phyloP scores from a whole-genome alignment of 257 asterid genomes.

The Solanum corneliomulleri region DNA sequence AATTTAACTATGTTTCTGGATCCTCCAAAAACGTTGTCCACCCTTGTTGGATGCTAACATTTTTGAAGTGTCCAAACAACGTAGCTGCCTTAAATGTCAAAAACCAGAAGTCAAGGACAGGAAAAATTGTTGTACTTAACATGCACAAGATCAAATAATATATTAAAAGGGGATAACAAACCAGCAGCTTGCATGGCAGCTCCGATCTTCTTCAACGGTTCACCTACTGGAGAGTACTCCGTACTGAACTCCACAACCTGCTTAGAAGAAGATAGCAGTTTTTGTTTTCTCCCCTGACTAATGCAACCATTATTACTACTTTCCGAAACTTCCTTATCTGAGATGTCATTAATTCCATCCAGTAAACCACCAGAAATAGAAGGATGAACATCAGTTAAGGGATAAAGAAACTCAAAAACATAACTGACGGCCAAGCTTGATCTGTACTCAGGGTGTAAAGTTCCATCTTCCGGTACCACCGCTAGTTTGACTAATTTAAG shows the following conservation, averaged over 20 bases:
- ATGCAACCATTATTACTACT: background rate
- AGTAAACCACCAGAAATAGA: background rate
- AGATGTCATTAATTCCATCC: conserved; percentile 1
- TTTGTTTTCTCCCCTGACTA: background rate
- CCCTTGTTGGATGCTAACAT: background rate
- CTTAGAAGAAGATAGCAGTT: conserved; percentile 40
- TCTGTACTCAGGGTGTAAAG: conserved; percentile 41
- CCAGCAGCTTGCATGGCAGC: conserved; percentile 70
- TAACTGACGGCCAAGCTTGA: conserved; percentile 47
- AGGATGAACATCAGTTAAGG: conserved; percentile 7
- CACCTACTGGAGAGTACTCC: conserved; percentile 61
- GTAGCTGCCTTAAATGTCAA: background rate
- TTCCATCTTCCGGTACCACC: conserved; percentile 46
- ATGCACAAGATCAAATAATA: background rate
- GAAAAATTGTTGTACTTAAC: background rate
- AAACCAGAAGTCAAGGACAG: background rate
- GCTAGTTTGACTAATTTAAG: conserved; percentile 33
- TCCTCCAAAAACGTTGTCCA: background rate
- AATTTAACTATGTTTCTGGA: background rate
- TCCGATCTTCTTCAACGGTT: conserved; percentile 42
- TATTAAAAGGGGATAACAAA: conserved; percentile 1
- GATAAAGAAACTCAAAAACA: conserved; percentile 47
- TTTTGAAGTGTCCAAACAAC: background rate
- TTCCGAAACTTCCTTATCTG: conserved; percentile 4
- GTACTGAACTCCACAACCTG: conserved; percentile 41